Conservation (phyloP, 768 basidiomycete species). For the Naganishia vishniacii region DNA sequence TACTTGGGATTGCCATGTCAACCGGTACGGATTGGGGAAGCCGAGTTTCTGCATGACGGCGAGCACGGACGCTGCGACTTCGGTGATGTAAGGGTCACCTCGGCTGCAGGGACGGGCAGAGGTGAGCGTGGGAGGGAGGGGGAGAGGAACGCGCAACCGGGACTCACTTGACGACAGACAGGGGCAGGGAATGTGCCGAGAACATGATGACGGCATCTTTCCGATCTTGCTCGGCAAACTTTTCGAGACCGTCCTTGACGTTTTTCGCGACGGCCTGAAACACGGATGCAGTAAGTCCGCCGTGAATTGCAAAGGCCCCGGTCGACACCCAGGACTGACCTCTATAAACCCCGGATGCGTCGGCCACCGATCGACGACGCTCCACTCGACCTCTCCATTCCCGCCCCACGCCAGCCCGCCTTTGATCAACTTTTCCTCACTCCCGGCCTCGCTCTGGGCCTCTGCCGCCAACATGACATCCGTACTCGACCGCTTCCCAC, state of each 20-base stretch:
- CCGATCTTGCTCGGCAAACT: conserved; percentile 66
- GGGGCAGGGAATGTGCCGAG: conserved; percentile 94
- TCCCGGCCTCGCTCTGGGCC: conserved; percentile 19
- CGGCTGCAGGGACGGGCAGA: conserved; percentile 51
- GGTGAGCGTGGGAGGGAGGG: not conserved
- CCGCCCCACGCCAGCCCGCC: conserved; percentile 55
- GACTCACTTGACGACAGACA: conserved; percentile 81
- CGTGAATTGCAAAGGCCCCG: no score
- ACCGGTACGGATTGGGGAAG: conserved; percentile 56
- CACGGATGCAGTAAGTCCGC: no score
- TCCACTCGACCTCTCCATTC: conserved; percentile 75
- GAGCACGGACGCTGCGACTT: conserved; percentile 88
- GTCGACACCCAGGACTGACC: conserved; percentile 54
- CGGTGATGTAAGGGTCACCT: conserved; percentile 92
- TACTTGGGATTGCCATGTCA: conserved; percentile 97
- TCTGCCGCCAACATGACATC: not conserved
- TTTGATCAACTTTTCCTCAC: conserved; percentile 39
- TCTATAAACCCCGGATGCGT: conserved; percentile 91
- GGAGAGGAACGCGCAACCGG: not conserved
- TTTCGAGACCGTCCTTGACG: conserved; percentile 70
- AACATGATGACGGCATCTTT: conserved; percentile 78
- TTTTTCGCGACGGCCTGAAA: conserved; percentile 90
- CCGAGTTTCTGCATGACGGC: conserved; percentile 83
- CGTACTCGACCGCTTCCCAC: not conserved
- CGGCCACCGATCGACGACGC: conserved; percentile 96